Conservation (phyloP, 2,329 filamentous ascomycete genomes). For the Tothia fuscella region DNA sequence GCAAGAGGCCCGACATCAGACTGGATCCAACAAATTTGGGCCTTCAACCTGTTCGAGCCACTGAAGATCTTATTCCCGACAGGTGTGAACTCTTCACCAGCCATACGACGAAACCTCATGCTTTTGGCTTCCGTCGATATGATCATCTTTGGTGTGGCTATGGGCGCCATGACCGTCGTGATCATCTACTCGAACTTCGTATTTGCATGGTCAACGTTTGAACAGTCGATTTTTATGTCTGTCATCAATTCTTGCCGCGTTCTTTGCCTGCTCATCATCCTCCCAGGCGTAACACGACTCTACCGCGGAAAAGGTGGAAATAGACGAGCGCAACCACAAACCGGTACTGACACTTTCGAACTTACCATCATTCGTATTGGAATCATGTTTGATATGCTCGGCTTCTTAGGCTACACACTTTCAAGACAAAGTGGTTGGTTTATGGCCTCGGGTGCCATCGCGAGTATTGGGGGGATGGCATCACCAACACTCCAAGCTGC, state of each 20-base stretch:
- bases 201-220: constrained; percentile 72
- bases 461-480: constrained; percentile 71
- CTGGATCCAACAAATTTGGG: constrained; percentile 33
- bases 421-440: constrained; percentile 53
- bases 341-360: constrained; percentile 68
- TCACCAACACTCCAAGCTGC: constrained; percentile 74
- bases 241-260: constrained; percentile 69
- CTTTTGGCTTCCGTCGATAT: constrained; percentile 71
- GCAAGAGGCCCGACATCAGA: constrained; percentile 25
- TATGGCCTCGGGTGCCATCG: constrained; percentile 57
- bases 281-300: constrained; percentile 66
- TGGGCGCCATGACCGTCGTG: constrained; percentile 70
- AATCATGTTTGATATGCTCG: constrained; percentile 63
- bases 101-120: constrained; percentile 68
- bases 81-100: constrained; percentile 46
- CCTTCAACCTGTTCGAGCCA: constrained; percentile 59
- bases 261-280: constrained; percentile 56
- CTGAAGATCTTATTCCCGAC: constrained; percentile 67
- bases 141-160: constrained; percentile 66
- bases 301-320: constrained; percentile 45
- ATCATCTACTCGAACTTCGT: constrained; percentile 71
- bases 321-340: constrained; percentile 20
- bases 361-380: constrained; percentile 63
- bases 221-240: constrained; percentile 71
- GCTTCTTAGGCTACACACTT: constrained; percentile 63